A percentile compares a stretch with the other conserved stretches of the same genome.
These are phyloP conservation scores for Gossypioides kirkii DNA, from an alignment of 345 rosid genomes.

Conservation along the genomic window DNA sequence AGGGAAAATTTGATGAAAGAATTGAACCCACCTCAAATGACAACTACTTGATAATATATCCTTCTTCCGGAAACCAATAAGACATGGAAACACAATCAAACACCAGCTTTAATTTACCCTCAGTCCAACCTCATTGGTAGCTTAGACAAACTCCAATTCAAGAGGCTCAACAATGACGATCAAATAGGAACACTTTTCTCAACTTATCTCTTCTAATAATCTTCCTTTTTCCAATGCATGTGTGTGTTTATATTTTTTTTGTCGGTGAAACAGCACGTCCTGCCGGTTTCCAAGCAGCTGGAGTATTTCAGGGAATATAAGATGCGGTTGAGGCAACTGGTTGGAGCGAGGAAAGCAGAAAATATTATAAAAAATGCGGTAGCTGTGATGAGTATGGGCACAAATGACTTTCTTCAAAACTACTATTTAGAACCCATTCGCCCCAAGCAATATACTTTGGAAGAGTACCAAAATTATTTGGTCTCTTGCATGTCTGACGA, in stretches of 20 bases:
- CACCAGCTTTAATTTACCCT: too few relatives aligned
- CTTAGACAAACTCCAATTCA: too few relatives aligned
- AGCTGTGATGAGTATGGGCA: constrained; percentile 65
- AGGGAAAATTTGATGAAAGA: too few relatives aligned
- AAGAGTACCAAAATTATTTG: constrained; percentile 50
- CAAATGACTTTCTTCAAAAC: constrained; percentile 82
- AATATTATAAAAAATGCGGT: constrained; percentile 42
- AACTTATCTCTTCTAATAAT: too few relatives aligned
- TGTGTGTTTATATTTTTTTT: too few relatives aligned
- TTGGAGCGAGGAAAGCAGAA: constrained; percentile 49
- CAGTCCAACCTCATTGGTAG: too few relatives aligned
- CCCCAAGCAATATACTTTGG: constrained; percentile 45
- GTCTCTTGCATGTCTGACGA: constrained; percentile 40
- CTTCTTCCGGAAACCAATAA: too few relatives aligned
- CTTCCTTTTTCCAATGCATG: neutral
- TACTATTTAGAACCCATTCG: constrained; percentile 66
- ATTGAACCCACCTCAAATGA: too few relatives aligned
- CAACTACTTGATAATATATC: too few relatives aligned
- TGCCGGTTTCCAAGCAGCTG: constrained; percentile 52
- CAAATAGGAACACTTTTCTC: too few relatives aligned
- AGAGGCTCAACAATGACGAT: too few relatives aligned
- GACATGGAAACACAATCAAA: too few relatives aligned
- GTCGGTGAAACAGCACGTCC: constrained; percentile 45
- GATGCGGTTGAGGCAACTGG: constrained; percentile 43
- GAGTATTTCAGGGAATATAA: constrained; percentile 65